phyloP scores from a whole-genome alignment of 495 filamentous ascomycete genomes.

The Hyaloscypha hepaticicola region DNA sequence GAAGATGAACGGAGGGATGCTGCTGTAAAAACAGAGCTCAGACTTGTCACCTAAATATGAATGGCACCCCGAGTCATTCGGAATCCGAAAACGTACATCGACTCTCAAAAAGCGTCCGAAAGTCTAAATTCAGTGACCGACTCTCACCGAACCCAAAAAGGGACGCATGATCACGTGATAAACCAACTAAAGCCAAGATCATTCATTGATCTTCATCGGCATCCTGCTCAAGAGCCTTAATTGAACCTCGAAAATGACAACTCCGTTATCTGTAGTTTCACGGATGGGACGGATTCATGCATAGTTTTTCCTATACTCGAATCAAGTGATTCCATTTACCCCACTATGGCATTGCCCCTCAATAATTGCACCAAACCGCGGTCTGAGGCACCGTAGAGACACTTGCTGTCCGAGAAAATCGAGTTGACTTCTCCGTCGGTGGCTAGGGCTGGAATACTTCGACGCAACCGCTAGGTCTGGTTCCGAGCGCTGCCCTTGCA shows the following conservation, averaged over 20 bases:
- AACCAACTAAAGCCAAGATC: not conserved
- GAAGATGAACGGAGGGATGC: not conserved
- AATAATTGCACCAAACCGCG: slow-evolving; percentile 18
- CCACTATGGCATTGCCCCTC: slow-evolving; percentile 27
- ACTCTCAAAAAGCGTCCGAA: not conserved
- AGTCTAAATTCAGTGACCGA: not conserved
- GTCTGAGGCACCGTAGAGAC: slow-evolving; percentile 27
- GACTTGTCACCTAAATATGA: not conserved
- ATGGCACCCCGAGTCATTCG: not conserved
- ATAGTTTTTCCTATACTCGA: slow-evolving; percentile 10
- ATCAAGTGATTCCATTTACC: slow-evolving; percentile 20
- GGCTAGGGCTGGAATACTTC: slow-evolving; percentile 4
- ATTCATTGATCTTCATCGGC: slow-evolving; percentile 6
- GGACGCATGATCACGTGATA: slow-evolving; percentile 9
- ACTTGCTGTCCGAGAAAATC: slow-evolving; percentile 19
- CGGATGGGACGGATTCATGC: slow-evolving; percentile 10
- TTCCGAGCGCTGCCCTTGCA: slow-evolving; percentile 18
- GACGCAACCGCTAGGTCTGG: not conserved
- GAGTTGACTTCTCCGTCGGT: slow-evolving; percentile 8
- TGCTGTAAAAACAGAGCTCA: not conserved
- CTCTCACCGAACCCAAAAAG: no score
- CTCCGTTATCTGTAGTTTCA: slow-evolving; percentile 16
- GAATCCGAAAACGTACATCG: no score
- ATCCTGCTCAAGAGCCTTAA: slow-evolving; percentile 17
- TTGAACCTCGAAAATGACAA: slow-evolving; percentile 16